phyloP scores from a whole-genome alignment of 306 rosid species.

The Prunus salicina region DNA sequence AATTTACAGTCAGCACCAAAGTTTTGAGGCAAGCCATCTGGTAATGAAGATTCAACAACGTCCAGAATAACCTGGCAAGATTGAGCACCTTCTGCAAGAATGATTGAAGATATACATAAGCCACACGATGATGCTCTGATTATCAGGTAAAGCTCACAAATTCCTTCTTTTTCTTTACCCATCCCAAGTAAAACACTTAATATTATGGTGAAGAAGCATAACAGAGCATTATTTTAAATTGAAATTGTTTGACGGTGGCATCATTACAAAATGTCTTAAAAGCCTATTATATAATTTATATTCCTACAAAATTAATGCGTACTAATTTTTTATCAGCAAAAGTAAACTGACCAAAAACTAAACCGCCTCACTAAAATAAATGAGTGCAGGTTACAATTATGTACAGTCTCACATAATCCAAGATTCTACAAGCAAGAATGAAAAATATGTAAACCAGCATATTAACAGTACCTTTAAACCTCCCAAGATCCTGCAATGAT shows the following conservation, averaged over 20 bases:
- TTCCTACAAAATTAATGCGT: not conserved
- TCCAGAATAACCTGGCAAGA: slow-evolving; percentile 86
- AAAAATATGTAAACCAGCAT: slow-evolving; percentile 18
- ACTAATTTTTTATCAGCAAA: not conserved
- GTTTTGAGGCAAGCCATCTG: slow-evolving; percentile 78
- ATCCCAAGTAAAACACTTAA: slow-evolving; percentile 1
- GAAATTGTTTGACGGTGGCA: not conserved
- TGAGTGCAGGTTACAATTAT: slow-evolving; percentile 12
- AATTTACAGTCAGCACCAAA: slow-evolving; percentile 78
- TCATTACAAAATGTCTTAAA: not conserved
- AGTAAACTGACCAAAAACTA: not conserved
- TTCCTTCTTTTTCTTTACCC: not conserved
- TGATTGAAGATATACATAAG: slow-evolving; percentile 31
- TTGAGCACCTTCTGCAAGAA: slow-evolving; percentile 90
- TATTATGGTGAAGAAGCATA: not conserved
- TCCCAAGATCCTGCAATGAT: slow-evolving; percentile 68
- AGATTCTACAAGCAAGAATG: slow-evolving; percentile 16
- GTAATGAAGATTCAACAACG: slow-evolving; percentile 77
- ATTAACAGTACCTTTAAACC: slow-evolving; percentile 60
- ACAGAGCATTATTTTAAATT: not conserved
- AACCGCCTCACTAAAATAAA: not conserved
- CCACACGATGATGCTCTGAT: slow-evolving; percentile 16
- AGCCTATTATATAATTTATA: not conserved
- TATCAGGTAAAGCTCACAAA: slow-evolving; percentile 19
- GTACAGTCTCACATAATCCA: slow-evolving; percentile 18